A percentile compares a stretch with the other conserved stretches of the same genome.
Evolutionary conservation across 805 yeast genomes (phyloP).

Genomic region (Millerago galiae): DNA sequence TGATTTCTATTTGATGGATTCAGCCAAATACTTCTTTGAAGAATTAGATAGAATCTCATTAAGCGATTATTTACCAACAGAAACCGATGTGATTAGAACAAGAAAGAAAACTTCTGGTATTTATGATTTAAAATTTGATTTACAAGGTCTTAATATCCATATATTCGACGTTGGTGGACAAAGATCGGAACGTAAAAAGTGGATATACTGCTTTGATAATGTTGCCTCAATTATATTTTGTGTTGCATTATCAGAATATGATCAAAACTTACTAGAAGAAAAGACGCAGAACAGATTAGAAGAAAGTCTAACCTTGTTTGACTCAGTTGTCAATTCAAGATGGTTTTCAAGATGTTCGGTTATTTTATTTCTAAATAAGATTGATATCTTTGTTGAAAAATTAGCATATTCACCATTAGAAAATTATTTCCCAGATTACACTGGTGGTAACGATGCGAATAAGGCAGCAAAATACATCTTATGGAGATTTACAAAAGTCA

Average conservation of each 20-base stretch:
- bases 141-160: conserved; percentile 62
- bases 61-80: conserved; percentile 61
- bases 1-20: conserved; percentile 78
- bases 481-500: conserved; percentile 84
- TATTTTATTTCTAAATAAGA: conserved; percentile 81
- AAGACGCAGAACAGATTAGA: conserved; percentile 69
- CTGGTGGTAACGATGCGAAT: conserved; percentile 82
- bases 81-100: conserved; percentile 75
- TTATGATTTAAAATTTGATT: conserved; percentile 70
- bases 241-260: conserved; percentile 87
- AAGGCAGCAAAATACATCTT: conserved; percentile 88
- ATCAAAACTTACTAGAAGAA: conserved; percentile 77
- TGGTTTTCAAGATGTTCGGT: conserved; percentile 89
- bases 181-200: conserved; percentile 89
- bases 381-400: conserved; percentile 85
- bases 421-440: conserved; percentile 81
- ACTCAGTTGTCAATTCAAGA: conserved; percentile 83
- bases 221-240: conserved; percentile 87
- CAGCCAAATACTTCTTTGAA: conserved; percentile 71
- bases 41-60: conserved; percentile 55
- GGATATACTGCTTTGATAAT: conserved; percentile 96
- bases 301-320: conserved; percentile 78
- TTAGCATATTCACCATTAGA: conserved; percentile 76
- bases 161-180: conserved; percentile 93
- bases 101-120: conserved; percentile 92